Percentiles rank a stretch among this genome's conserved stretches.
These are phyloP conservation scores for Geosmithia flava DNA, from an alignment of 2,329 filamentous ascomycete genomes.

Conservation along the genomic window DNA sequence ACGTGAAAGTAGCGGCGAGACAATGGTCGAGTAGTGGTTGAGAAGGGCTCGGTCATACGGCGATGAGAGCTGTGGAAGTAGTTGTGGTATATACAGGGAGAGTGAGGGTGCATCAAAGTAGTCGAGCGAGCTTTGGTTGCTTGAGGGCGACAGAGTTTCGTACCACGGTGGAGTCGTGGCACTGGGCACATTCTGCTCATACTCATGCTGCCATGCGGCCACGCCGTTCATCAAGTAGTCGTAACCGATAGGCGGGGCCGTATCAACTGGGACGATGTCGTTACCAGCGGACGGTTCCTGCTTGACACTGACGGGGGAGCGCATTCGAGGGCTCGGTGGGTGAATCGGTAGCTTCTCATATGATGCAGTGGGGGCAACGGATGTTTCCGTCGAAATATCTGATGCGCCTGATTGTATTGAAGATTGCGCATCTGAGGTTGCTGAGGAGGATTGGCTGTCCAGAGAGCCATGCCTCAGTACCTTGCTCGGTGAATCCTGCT, in stretches of 20 bases:
- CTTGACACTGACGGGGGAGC: background rate
- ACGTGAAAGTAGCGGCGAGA: slow-evolving; percentile 18
- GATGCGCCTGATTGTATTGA: background rate
- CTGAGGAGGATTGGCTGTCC: background rate
- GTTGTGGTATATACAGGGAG: slow-evolving; percentile 14
- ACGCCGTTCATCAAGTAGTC: background rate
- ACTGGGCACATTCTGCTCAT: background rate
- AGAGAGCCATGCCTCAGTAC: background rate
- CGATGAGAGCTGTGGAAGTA: slow-evolving; percentile 15
- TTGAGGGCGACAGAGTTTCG: slow-evolving; percentile 11
- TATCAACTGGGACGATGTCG: background rate
- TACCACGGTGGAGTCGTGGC: slow-evolving; percentile 10
- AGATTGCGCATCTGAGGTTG: background rate
- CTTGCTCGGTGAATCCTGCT: background rate
- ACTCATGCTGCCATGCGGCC: slow-evolving; percentile 9
- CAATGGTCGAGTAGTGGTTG: slow-evolving; percentile 20
- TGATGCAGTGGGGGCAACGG: background rate
- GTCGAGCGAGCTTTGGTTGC: slow-evolving; percentile 10
- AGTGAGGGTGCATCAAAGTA: slow-evolving; percentile 9
- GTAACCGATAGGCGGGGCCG: background rate
- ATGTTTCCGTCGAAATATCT: background rate
- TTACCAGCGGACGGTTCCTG: background rate
- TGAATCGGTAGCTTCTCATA: background rate
- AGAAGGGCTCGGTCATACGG: slow-evolving; percentile 17
- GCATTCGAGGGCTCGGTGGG: background rate